phyloP scores from a whole-genome alignment of 345 rosid species.

The Melastoma malabathricum region DNA sequence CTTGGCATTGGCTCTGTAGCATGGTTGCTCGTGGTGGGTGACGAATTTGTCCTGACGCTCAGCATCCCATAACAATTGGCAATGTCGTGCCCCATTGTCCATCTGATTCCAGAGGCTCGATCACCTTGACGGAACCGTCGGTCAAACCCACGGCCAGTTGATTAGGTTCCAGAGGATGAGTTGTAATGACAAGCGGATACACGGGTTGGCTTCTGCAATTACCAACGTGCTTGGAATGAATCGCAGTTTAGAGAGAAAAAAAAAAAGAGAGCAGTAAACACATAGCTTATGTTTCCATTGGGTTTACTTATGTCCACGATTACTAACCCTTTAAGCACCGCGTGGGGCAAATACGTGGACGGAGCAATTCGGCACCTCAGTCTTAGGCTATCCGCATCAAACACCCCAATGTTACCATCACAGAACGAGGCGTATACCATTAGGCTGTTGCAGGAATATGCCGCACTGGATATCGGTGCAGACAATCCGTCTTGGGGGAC shows the following conservation, averaged over 20 bases:
- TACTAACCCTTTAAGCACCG: constrained; percentile 10
- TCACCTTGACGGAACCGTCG: constrained; percentile 44
- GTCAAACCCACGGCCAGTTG: constrained; percentile 59
- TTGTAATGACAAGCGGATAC: constrained; percentile 40
- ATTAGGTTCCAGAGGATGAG: constrained; percentile 49
- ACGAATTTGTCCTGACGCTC: too few relatives aligned
- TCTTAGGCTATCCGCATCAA: constrained; percentile 34
- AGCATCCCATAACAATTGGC: constrained; percentile 25
- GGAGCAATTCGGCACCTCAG: constrained; percentile 36
- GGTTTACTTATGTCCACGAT: background rate
- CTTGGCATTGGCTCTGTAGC: too few relatives aligned
- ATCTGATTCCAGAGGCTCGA: constrained; percentile 38
- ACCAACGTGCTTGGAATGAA: background rate
- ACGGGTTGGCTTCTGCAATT: constrained; percentile 11
- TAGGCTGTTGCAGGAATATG: constrained; percentile 35
- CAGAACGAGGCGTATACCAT: constrained; percentile 30
- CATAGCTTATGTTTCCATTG: background rate
- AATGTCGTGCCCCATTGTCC: constrained; percentile 32
- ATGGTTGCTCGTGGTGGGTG: too few relatives aligned
- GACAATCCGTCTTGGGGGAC: constrained; percentile 30
- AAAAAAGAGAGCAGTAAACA: too few relatives aligned
- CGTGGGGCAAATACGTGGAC: constrained; percentile 28
- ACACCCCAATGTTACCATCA: constrained; percentile 43
- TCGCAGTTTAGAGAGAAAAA: too few relatives aligned
- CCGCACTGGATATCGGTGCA: constrained; percentile 38